Base-by-base conservation (phyloP, 148 eudicot genomes). In the Fagopyrum tataricum region DNA sequence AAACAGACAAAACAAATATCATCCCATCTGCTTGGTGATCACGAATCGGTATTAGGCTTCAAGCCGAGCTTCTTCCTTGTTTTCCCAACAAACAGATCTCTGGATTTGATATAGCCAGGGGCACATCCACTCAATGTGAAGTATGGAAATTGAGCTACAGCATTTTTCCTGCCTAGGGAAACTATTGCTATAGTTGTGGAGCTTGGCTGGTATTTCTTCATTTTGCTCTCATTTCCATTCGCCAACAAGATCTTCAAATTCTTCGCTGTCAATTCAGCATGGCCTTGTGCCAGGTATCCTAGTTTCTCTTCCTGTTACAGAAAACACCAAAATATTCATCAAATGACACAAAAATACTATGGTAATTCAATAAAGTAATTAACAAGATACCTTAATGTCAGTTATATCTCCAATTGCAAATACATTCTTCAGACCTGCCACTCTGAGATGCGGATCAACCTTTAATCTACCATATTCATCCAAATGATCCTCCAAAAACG, bases 371-470 rank as follows among this genome's bases (percentile, higher is more conserved):
- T 9, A 18, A 58, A 58, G 9, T 5, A 37, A 67, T 17, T 1
- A 68, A 68, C 23, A n/a, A 8, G 24, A 42, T 71, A 85, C 88
- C 87, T 79, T 67, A 53, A 86, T 51, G 73, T 86, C 89, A 67
- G 88, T 86, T 59, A 86, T 81, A 73, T 88, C 90, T 75, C 90
- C 90, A 67, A 84, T 72, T 0, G 92, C 90, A 67, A 88, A 88
- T 8, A 86, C 78, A 70, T 88, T 88, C 47, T 80, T 79, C 74
- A 48, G 77, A 41, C 90, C 90, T 61, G 81, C 79, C 15, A 88
- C 85, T 66, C 90, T 81, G 43, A 88, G 48, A 72, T 86, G 76
- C 56, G 71, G 74, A 76, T 88, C 92, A 55, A 88, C 92, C 79
- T 67, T 81, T 58, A 88, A 64, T 72, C 84, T 82, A 39, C 92